A percentile compares a stretch with the other conserved stretches of the same genome.
phyloP scores from a whole-genome alignment of 2,329 filamentous ascomycete species.

The Fusarium zealandicum region DNA sequence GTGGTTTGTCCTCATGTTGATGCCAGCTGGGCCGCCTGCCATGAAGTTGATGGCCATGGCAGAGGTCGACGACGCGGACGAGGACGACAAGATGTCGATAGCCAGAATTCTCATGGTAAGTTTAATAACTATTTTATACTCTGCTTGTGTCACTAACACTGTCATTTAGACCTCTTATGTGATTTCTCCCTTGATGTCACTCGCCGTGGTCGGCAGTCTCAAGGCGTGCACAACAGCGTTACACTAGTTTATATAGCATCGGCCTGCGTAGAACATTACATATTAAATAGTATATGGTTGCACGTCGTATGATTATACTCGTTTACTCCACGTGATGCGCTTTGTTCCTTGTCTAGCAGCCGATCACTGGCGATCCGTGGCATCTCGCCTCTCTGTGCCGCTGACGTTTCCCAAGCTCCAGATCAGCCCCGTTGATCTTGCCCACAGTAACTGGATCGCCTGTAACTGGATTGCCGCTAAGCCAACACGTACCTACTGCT shows the following conservation, averaged over 20 bases:
- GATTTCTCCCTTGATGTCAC: constrained; percentile 18
- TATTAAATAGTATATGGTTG: background rate
- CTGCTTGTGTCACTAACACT: background rate
- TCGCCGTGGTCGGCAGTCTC: constrained; percentile 24
- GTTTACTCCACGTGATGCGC: too few species aligned
- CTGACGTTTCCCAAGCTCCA: too few species aligned
- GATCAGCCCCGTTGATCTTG: too few species aligned
- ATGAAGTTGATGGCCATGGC: constrained; percentile 30
- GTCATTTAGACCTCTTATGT: constrained; percentile 20
- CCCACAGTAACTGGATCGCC: too few species aligned
- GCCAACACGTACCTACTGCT: too few species aligned
- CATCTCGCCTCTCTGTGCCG: too few species aligned
- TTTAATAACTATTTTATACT: fast-evolving
- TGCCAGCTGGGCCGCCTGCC: constrained; percentile 20
- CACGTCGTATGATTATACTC: background rate
- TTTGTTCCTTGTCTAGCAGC: too few species aligned
- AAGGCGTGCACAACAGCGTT: constrained; percentile 15
- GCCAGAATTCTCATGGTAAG: constrained; percentile 23
- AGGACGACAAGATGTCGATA: constrained; percentile 29
- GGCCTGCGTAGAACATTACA: background rate
- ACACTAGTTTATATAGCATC: background rate
- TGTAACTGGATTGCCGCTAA: too few species aligned
- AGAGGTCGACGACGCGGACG: constrained; percentile 23
- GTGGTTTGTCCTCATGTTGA: constrained; percentile 28
- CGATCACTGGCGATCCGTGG: too few species aligned